These are phyloP conservation scores for Pseudophaeomoniella oleicola DNA, from an alignment of 2,329 filamentous ascomycete species.

Conservation along the genomic window DNA sequence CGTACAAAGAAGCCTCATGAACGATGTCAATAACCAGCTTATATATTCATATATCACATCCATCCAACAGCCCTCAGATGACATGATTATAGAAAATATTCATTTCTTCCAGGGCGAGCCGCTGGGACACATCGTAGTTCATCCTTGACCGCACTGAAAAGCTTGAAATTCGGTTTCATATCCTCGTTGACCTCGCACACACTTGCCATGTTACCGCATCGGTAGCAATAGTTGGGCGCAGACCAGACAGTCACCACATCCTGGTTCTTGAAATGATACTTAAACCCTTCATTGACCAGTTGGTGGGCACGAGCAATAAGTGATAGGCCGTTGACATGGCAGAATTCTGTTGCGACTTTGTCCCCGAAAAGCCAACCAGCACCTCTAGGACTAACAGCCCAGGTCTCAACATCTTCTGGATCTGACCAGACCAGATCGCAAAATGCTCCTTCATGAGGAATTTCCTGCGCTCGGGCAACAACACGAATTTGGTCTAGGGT, in stretches of 20 bases:
- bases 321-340: slow-evolving; percentile 58
- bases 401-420: slow-evolving; percentile 56
- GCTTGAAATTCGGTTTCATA: slow-evolving; percentile 71
- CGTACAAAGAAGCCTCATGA: too few species aligned
- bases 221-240: slow-evolving; percentile 88
- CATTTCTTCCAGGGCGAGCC: slow-evolving; percentile 29
- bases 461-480: slow-evolving; percentile 59
- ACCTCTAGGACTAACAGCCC: slow-evolving; percentile 54
- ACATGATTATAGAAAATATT: slow-evolving; percentile 26
- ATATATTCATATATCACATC: too few species aligned
- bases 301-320: slow-evolving; percentile 62
- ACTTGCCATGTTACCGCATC: slow-evolving; percentile 63
- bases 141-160: slow-evolving; percentile 31
- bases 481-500: slow-evolving; percentile 63
- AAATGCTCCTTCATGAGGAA: slow-evolving; percentile 63
- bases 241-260: slow-evolving; percentile 81
- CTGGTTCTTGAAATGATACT: slow-evolving; percentile 90
- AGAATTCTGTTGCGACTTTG: slow-evolving; percentile 62
- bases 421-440: slow-evolving; percentile 67
- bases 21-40: too few species aligned
- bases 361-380: slow-evolving; percentile 57
- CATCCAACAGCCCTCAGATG: slow-evolving; percentile 1
- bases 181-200: slow-evolving; percentile 86
- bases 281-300: slow-evolving; percentile 64
- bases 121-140: slow-evolving; percentile 30